phyloP scores from a whole-genome alignment of 192 early-diverging fungal species.

The Paraglomus brasilianum region DNA sequence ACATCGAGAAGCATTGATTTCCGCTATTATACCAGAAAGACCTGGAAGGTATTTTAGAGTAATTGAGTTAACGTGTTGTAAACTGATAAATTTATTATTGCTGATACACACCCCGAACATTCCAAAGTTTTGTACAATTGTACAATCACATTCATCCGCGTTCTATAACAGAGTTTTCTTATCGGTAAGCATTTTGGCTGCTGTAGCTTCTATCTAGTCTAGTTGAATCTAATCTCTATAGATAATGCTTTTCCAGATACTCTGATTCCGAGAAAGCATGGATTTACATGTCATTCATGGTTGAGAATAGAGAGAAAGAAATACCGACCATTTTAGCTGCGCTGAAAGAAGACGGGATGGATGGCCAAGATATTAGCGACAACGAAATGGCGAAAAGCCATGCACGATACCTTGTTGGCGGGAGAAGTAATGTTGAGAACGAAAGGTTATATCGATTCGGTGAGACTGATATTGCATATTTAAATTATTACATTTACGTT shows the following conservation, averaged over 20 bases:
- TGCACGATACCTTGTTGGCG: conserved; percentile 91
- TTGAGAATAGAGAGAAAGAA: conserved; percentile 69
- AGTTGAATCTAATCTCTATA: not conserved
- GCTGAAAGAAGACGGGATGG: conserved; percentile 63
- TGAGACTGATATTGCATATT: conserved; percentile 17
- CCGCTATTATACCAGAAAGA: conserved; percentile 88
- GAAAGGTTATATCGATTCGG: conserved; percentile 90
- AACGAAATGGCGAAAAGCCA: conserved; percentile 98
- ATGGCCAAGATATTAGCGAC: conserved; percentile 78
- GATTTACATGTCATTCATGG: conserved; percentile 88
- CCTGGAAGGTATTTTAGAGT: conserved; percentile 62
- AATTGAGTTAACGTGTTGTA: not conserved
- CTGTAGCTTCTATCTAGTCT: not conserved
- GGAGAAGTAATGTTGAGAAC: conserved; percentile 70
- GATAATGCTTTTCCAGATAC: conserved; percentile 52
- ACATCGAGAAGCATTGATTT: conserved; percentile 84
- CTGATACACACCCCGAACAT: not conserved
- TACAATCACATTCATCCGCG: conserved; percentile 83
- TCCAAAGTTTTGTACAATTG: conserved; percentile 67
- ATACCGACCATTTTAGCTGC: conserved; percentile 64
- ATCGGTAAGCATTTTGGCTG: conserved; percentile 41
- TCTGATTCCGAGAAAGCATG: conserved; percentile 72
- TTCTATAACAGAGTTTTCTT: conserved; percentile 90
- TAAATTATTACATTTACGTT: not conserved
- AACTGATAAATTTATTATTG: conserved; percentile 3